phyloP scores from a whole-genome alignment of 257 asterid genomes.

The Cynanchum wilfordii region DNA sequence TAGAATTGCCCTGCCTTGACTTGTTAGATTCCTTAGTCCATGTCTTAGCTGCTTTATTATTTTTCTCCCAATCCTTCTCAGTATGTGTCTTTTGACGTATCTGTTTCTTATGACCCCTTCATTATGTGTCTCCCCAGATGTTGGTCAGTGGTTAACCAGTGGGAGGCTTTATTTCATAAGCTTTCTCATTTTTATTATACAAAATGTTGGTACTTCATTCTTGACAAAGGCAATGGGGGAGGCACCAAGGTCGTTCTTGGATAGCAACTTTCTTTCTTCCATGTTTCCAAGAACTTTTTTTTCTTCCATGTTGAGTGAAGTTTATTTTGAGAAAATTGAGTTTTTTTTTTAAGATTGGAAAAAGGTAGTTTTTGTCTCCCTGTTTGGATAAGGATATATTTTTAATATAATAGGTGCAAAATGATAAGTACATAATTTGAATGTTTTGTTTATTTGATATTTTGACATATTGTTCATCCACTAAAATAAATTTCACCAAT shows the following conservation, averaged over 20 bases:
- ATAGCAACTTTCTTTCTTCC: too few species aligned
- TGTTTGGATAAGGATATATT: too few species aligned
- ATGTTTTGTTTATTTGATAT: too few species aligned
- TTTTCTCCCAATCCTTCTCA: background rate
- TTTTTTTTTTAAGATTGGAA: too few species aligned
- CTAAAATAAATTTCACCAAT: too few species aligned
- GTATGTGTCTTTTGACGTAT: background rate
- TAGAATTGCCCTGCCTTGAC: background rate
- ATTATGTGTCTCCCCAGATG: background rate
- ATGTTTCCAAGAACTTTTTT: too few species aligned
- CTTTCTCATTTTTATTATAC: background rate
- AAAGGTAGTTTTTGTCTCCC: too few species aligned
- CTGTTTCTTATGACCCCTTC: background rate
- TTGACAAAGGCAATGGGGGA: background rate
- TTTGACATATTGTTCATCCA: too few species aligned
- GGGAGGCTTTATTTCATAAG: background rate
- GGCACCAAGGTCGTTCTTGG: background rate
- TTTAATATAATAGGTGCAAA: too few species aligned
- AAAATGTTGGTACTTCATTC: background rate
- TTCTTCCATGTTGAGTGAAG: too few species aligned
- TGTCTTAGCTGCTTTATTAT: background rate
- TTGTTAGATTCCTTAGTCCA: background rate
- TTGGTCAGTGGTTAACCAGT: background rate
- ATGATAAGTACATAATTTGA: too few species aligned
- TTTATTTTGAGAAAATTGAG: too few species aligned